A percentile compares a stretch with the other conserved stretches of the same genome.
Evolutionary conservation across 176 grass and related monocot genomes (phyloP).

Genomic region (Otatea glauca): DNA sequence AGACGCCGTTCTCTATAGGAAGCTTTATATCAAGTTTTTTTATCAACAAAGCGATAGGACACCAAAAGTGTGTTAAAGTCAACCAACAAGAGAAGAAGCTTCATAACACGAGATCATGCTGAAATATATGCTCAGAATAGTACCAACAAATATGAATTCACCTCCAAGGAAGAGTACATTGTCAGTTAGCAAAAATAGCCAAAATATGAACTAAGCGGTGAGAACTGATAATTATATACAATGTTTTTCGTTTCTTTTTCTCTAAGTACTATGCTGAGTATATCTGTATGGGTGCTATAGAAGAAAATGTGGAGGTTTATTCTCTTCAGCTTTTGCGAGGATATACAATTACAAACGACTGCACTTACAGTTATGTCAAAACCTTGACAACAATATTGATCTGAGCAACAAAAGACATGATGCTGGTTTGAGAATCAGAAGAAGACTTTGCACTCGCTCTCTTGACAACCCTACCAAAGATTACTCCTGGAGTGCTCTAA

Average conservation of each 20-base stretch:
- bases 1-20: no score
- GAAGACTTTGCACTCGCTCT: neutral
- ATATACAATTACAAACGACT: conserved; percentile 14
- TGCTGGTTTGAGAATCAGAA: conserved; percentile 6
- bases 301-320: neutral
- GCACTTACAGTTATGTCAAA: neutral
- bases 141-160: neutral
- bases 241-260: no score
- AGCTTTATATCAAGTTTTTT: no score
- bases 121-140: neutral
- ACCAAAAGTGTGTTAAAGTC: neutral
- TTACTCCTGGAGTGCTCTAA: conserved; percentile 57
- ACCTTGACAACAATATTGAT: neutral
- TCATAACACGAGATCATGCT: neutral
- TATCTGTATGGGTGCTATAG: neutral
- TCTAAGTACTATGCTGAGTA: neutral
- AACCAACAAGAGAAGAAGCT: neutral
- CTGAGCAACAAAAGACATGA: neutral
- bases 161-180: neutral
- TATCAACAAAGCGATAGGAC: neutral
- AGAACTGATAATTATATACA: neutral
- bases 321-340: neutral
- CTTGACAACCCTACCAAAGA: neutral
- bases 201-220: neutral
- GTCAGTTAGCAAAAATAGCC: neutral